Conservation (phyloP, 2,329 filamentous ascomycete species). For the Furcasterigmium sp. region DNA sequence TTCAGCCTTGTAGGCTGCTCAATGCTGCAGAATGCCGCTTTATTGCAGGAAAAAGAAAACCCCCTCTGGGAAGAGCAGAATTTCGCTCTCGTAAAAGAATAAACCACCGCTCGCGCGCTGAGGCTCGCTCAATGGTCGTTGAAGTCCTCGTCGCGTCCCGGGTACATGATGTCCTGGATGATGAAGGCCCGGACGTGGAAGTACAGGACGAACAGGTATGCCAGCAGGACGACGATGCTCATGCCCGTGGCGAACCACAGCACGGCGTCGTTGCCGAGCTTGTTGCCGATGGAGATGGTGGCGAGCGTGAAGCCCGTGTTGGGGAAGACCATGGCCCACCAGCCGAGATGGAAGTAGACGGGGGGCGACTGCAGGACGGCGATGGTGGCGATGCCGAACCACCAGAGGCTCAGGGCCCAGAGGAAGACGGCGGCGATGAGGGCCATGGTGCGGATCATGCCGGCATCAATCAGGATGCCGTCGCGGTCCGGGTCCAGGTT, state of each 20-base stretch:
- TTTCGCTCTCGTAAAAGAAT: too few species aligned
- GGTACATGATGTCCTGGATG: conserved; percentile 50
- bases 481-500: conserved; percentile 37
- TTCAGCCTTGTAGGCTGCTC: too few species aligned
- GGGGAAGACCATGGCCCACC: conserved; percentile 61
- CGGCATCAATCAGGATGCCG: conserved; percentile 34
- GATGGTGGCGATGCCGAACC: conserved; percentile 39
- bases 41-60: too few species aligned
- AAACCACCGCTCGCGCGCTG: too few species aligned
- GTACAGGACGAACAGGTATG: conserved; percentile 38
- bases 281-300: conserved; percentile 47
- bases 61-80: too few species aligned
- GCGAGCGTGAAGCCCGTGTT: conserved; percentile 55
- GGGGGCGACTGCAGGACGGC: conserved; percentile 30
- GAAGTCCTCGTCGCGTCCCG: conserved; percentile 48
- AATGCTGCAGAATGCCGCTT: too few species aligned
- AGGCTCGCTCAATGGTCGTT: conserved; percentile 35
- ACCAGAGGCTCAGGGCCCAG: conserved; percentile 59
- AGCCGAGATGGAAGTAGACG: conserved; percentile 53
- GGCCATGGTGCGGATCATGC: conserved; percentile 39
- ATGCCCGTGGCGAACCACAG: conserved; percentile 44
- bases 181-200: conserved; percentile 41
- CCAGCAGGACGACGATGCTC: conserved; percentile 36
- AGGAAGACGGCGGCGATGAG: conserved; percentile 50
- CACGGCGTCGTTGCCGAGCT: conserved; percentile 38